Conservation (phyloP, 23 red algal species). For the Gracilaria domingensis region DNA sequence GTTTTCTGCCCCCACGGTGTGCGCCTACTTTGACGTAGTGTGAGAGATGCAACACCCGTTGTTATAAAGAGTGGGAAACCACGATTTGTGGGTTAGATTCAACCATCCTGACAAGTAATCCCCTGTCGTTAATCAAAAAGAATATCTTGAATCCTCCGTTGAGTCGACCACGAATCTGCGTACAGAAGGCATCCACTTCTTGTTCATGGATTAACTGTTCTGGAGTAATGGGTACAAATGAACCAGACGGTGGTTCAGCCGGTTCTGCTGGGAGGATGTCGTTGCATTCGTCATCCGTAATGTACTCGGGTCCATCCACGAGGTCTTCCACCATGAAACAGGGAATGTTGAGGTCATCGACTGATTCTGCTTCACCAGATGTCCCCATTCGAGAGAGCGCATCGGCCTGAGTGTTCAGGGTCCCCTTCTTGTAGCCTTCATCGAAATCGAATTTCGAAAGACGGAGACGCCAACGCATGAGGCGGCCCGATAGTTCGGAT, state of each 20-base stretch:
- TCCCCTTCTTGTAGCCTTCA: too few species aligned
- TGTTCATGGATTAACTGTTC: conserved; percentile 23
- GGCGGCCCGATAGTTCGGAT: too few species aligned
- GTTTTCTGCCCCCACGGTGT: conserved; percentile 11
- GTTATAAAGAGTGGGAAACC: conserved; percentile 15
- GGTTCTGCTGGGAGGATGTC: neutral
- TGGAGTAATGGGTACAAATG: neutral
- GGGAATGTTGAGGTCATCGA: neutral
- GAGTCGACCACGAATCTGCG: neutral
- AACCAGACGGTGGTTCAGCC: neutral
- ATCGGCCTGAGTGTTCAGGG: neutral
- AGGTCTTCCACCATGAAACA: neutral
- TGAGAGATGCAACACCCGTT: conserved; percentile 7
- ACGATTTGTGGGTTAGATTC: conserved; percentile 31
- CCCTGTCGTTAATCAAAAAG: neutral
- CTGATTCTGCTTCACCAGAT: neutral
- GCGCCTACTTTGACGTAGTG: conserved; percentile 16
- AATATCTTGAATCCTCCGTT: neutral
- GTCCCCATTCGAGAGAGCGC: neutral
- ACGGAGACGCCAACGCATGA: too few species aligned
- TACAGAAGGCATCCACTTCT: neutral
- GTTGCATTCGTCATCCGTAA: neutral
- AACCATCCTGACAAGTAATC: conserved; percentile 15
- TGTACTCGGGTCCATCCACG: neutral
- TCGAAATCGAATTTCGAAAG: too few species aligned